Conservation (phyloP, 306 rosid species). For the Inga laurina region DNA sequence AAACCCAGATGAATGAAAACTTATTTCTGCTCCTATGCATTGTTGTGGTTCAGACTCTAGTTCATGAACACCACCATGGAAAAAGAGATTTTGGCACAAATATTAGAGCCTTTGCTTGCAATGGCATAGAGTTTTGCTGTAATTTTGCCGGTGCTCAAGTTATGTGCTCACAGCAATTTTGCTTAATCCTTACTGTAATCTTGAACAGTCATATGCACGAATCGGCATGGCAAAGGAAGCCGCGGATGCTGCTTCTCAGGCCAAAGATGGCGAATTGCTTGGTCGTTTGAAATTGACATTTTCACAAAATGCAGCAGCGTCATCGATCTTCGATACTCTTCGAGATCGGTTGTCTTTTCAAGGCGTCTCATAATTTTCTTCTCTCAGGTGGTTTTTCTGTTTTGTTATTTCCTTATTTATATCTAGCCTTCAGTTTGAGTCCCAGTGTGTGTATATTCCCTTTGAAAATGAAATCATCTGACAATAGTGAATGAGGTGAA, state of each 20-base stretch:
- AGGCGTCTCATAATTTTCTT: constrained; percentile 59
- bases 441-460: constrained; percentile 40
- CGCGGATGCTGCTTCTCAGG: constrained; percentile 95
- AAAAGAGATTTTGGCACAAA: constrained; percentile 11
- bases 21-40: background rate
- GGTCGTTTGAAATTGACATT: constrained; percentile 84
- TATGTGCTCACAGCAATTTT: constrained; percentile 9
- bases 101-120: constrained; percentile 21
- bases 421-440: background rate
- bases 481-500: constrained; percentile 27
- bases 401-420: background rate
- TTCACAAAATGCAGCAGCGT: constrained; percentile 82
- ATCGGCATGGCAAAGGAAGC: constrained; percentile 99
- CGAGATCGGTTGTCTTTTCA: constrained; percentile 78
- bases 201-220: constrained; percentile 85
- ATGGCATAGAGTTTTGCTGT: background rate
- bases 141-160: background rate
- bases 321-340: constrained; percentile 84
- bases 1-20: background rate
- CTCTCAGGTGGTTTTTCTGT: constrained; percentile 5
- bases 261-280: constrained; percentile 92
- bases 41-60: background rate
- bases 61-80: background rate
- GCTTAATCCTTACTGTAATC: constrained; percentile 8
- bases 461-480: constrained; percentile 36